Evolutionary conservation across 1,284 basidiomycete species (phyloP), one percentile per base, ranked within the genome.

Genomic region (Ganoderma multipileum): DNA sequence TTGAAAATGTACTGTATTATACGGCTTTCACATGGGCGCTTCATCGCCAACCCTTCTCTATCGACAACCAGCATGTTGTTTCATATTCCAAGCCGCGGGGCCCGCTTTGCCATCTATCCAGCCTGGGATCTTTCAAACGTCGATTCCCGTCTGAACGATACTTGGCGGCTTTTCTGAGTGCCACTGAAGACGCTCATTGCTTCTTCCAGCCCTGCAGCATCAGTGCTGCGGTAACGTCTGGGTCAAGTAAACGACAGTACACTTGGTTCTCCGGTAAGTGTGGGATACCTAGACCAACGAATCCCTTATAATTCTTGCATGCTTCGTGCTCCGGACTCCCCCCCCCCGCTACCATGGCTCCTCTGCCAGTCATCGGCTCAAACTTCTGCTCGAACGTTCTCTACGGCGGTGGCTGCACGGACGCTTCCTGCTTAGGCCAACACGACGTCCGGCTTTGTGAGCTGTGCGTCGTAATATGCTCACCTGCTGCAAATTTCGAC

Each of bases 381-480:
- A 47, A 67, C 2, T 67, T 64, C 61, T 74, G 73, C 47, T 54
- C 64, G 5, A 52, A 64, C 11, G 57, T 68, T 7, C 67, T 74
- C 38, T 69, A 66, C n/a, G 67, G 67, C 18, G 67, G 68, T 0
- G 69, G 70, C 7, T 74, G 73, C 62, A 30, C 52, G 1, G 50
- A 55, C 18, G 16, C 23, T 0, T 38, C 50, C 0, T 75, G 74
- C 54, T 7, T 23, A 3, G 50, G 58, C 7, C 66, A 66, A n/a
- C 74, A 75, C 44, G 64, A 75, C 36, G 71, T 69, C 5, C 42
- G 63, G 1, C 66, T 75, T 8, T 75, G 74, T 60, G 55, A 68
- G 42, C 28, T 68, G 0, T 75, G 74, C 54, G 67, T 68, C 9
- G 63, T 71, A 2, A 63, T 75, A 0, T 73, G 71, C 52, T 72